Conservation (phyloP, 805 yeast genomes). For the Candida caryicola region DNA sequence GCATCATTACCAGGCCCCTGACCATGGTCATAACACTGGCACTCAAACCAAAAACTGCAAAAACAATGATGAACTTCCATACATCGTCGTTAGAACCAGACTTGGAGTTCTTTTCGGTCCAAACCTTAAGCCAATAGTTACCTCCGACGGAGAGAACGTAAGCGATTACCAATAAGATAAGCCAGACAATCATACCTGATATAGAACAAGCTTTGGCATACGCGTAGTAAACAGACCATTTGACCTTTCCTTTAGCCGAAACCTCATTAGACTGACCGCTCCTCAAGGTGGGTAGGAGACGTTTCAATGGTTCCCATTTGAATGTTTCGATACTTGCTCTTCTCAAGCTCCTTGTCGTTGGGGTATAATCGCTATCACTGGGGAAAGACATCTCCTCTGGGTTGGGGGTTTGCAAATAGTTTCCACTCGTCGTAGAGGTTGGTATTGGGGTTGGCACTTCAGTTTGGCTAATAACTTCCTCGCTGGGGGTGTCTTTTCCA, state of each 20-base stretch:
- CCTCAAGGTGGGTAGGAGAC: conserved; percentile 26
- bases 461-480: not conserved
- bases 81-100: conserved; percentile 17
- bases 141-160: conserved; percentile 14
- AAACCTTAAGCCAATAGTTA: conserved; percentile 23
- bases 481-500: conserved; percentile 17
- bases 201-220: conserved; percentile 34
- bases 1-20: conserved; percentile 18
- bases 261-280: conserved; percentile 37
- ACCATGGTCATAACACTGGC: conserved; percentile 14
- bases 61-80: conserved; percentile 17
- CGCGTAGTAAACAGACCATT: conserved; percentile 22
- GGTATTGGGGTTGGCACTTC: conserved; percentile 8
- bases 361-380: not conserved
- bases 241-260: conserved; percentile 19
- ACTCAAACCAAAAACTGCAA: conserved; percentile 15
- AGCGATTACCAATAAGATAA: conserved; percentile 23
- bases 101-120: conserved; percentile 23
- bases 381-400: not conserved
- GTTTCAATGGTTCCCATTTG: conserved; percentile 36
- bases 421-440: no score
- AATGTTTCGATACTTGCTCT: conserved; percentile 55
- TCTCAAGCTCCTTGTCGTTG: conserved; percentile 4
- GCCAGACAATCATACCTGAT: conserved; percentile 44
- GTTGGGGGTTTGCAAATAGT: not conserved